These are phyloP conservation scores for Pseudisothecium myosuroides DNA, from an alignment of 225 moss, liverwort and hornwort genomes.

Conservation along the genomic window DNA sequence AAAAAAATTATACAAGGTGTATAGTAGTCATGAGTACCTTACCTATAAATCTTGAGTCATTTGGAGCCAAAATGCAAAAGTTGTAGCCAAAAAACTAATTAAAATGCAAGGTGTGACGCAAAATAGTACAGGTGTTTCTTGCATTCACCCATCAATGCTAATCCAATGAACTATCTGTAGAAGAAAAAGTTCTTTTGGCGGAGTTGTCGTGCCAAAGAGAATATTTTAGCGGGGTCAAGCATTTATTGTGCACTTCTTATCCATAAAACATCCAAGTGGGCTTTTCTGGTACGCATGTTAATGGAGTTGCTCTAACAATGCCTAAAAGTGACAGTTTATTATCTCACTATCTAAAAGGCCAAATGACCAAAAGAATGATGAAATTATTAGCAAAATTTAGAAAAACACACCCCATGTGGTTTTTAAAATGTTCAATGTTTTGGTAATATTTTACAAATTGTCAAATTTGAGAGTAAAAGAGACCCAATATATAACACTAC, in stretches of 20 bases:
- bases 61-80: no score
- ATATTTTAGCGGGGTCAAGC: rapidly evolving
- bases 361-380: background rate
- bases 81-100: no score
- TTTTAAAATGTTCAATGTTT: background rate
- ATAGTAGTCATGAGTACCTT: no score
- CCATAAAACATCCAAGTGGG: rapidly evolving
- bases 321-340: background rate
- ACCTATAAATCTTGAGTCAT: no score
- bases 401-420: rapidly evolving
- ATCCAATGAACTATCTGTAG: background rate
- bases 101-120: no score
- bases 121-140: no score
- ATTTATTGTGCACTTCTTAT: background rate
- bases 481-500: background rate
- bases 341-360: rapidly evolving
- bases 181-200: rapidly evolving
- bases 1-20: no score
- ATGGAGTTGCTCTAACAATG: background rate
- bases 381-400: background rate
- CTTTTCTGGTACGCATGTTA: no score
- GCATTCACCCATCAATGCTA: no score
- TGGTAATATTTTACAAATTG: background rate
- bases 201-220: no score
- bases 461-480: rapidly evolving